Conservation (phyloP, 2,329 filamentous ascomycete species). For the Sclerotinia subarctica region DNA sequence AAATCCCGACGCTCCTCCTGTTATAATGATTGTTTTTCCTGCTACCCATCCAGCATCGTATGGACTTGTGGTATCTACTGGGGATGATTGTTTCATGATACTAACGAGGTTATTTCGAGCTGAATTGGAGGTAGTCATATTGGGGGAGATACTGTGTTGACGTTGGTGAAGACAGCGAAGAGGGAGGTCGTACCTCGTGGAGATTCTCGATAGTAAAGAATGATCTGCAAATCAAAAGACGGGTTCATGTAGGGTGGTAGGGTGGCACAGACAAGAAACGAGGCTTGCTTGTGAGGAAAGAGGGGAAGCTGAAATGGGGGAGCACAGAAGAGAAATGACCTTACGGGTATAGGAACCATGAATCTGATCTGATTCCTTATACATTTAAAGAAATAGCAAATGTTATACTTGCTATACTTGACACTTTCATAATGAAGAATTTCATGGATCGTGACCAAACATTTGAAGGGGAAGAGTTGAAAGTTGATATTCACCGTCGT, state of each 20-base stretch:
- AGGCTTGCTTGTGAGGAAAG: background rate
- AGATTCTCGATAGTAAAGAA: background rate
- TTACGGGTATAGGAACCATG: background rate
- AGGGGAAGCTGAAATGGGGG: background rate
- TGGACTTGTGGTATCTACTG: conserved; percentile 46
- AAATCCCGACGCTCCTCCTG: conserved; percentile 61
- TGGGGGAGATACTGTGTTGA: background rate
- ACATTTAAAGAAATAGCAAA: background rate
- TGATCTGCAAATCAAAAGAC: background rate
- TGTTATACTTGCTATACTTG: background rate
- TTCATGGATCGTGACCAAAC: background rate
- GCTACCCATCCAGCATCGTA: conserved; percentile 47
- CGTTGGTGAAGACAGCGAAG: background rate
- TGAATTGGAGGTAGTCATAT: background rate
- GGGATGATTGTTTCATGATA: conserved; percentile 34
- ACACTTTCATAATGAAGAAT: background rate
- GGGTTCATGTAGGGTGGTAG: background rate
- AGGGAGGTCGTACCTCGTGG: background rate
- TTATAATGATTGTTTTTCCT: conserved; percentile 59
- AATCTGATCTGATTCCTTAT: background rate
- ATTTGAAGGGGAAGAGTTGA: background rate
- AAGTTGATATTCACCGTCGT: background rate
- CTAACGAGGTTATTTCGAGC: conserved; percentile 27
- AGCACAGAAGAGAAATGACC: background rate
- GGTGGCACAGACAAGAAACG: background rate